Evolutionary conservation across 345 rosid genomes (phyloP), one percentile per base, ranked within the genome.

Genomic region (Jatropha curcas): DNA sequence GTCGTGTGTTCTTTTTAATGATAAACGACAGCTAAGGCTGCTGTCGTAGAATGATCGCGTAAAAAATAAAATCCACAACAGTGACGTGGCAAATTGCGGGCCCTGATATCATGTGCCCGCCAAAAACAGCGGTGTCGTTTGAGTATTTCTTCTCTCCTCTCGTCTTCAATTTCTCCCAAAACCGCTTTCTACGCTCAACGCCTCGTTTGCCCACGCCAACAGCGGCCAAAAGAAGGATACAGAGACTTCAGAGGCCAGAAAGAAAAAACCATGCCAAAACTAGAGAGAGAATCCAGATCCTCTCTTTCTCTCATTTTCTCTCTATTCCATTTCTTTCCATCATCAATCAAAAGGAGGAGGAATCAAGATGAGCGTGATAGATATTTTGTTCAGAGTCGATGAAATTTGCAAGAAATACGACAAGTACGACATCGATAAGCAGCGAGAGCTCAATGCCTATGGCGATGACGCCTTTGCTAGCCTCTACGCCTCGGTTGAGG

Each of bases 361-460:
- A 53, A n/a, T n/a, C n/a, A 59, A 81, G 25, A 93, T 90, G 97
- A 80, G 84, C 57, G 92, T 88, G 50, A 88, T 90, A 5, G 86
- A 88, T 66, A 82, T 91, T 71, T 75, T 89, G 69, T 92, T 88
- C 75, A 70, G 96, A 74, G 87, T 89, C 68, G 95, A 94, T 11
- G 88, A 83, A 72, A 89, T 94, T 24, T 90, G 98, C 85, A 92
- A 84, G 84, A 92, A 82, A 71, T 90, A 90, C 62, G 95, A 90
- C 34, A 88, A 89, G 78, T 90, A 92, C 55, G 97, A 92, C 37
- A 46, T 88, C 65, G 88, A 87, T 56, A 90, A 86, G 82, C 97
- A 90, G 53, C 86, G 88, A 0, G 86, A 87, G 67, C 78, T 71
- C 31, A 84, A 81, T 28, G 81, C 86, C 68, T 82, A 84, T 34